Evolutionary conservation across 2,329 filamentous ascomycete genomes (phyloP), one percentile per base, ranked within the genome.

Genomic region (Fusarium torulosum): DNA sequence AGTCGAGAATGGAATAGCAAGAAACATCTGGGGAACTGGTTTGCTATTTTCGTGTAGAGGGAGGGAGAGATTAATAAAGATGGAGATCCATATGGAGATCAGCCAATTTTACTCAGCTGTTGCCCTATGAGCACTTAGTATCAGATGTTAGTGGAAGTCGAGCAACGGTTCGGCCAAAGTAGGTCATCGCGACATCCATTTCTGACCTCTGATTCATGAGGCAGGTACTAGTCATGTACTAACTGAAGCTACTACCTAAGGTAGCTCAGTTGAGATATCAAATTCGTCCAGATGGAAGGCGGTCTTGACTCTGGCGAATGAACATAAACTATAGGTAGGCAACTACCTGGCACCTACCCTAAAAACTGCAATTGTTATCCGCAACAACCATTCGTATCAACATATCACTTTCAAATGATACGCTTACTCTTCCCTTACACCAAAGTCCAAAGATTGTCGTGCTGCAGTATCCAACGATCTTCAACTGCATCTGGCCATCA

Each of bases 1-100:
- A 37, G 35, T 47, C 51, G 33, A 49, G 51, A 69, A 37, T n/a
- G 51, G 58, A 41, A 63, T 63, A 53, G 50, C 23, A 43, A 47
- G 29, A 53, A 68, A 54, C 51, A 60, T 66, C 59, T 53, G 65
- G 60, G 65, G 65, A 66, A 62, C 25, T 49, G 31, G 63, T 66
- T 61, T 35, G 40, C 17, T 35, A 40, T 44, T 27, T 25, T 55
- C 49, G 29, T 35, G 33, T 51, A 23, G 43, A 37, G 43, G 42
- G 23, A 47, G 43, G 38, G 25, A 41, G 54, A 57, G 25, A 53
- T 68, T 51, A 54, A 25, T 51, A 54, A 25, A 69, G 59, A 64
- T 51, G 60, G 43, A 51, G 51, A 43, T 38, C 35, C 11, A 29
- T 29, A 29, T 59, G 43, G 31, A 43, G 44, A 60, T 60, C 31